Evolutionary conservation across 768 basidiomycete species (phyloP).

Genomic region (Fistulinella prunicolor): DNA sequence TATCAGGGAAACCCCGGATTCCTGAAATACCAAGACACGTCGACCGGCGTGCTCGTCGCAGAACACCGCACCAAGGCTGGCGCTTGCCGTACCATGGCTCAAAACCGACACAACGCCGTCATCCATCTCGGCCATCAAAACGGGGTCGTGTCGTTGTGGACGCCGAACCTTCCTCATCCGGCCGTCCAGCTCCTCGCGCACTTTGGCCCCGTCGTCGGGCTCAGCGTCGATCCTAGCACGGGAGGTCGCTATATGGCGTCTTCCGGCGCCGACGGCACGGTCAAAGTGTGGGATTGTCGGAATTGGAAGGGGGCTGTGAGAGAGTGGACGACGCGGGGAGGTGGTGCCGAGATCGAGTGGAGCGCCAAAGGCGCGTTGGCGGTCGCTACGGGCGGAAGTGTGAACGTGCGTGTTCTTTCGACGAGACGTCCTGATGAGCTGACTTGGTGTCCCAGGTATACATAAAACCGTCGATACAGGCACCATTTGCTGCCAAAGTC

Average conservation of each 20-base stretch:
- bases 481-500: conserved; percentile 44
- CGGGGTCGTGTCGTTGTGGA: conserved; percentile 95
- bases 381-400: conserved; percentile 77
- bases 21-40: conserved; percentile 95
- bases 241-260: conserved; percentile 92
- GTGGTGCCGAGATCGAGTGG: conserved; percentile 72
- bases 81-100: conserved; percentile 78
- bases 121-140: conserved; percentile 94
- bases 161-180: conserved; percentile 88
- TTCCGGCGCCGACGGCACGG: conserved; percentile 78
- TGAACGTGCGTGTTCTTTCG: conserved; percentile 58
- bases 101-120: conserved; percentile 91
- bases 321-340: conserved; percentile 72
- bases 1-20: conserved; percentile 80
- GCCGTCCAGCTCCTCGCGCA: conserved; percentile 92
- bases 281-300: conserved; percentile 96
- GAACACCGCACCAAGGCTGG: conserved; percentile 92
- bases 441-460: conserved; percentile 54
- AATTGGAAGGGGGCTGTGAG: conserved; percentile 91
- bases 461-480: conserved; percentile 60
- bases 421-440: not conserved
- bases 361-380: conserved; percentile 82
- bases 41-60: conserved; percentile 82
- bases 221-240: conserved; percentile 80
- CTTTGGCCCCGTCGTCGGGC: conserved; percentile 76